Evolutionary conservation across 1,139 yeast genomes (phyloP).

Genomic region (Saccharomycopsis phalli): DNA sequence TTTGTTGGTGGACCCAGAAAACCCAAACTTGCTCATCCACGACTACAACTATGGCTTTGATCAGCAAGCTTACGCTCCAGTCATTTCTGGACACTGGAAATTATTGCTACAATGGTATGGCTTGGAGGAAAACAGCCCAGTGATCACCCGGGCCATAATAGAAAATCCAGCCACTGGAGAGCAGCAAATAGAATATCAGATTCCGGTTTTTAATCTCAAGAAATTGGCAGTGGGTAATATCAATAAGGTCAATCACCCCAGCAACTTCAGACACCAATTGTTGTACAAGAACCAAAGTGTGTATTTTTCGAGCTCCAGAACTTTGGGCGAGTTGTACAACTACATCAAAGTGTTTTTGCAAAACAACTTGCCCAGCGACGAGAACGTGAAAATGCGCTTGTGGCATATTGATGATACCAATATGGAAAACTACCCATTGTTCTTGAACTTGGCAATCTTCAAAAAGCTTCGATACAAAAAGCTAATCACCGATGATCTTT

Average conservation of each 20-base stretch:
- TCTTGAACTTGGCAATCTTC: slow-evolving; percentile 11
- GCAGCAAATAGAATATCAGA: slow-evolving; percentile 43
- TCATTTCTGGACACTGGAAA: slow-evolving; percentile 37
- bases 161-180: slow-evolving; percentile 32
- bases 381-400: slow-evolving; percentile 5
- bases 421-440: slow-evolving; percentile 6
- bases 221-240: slow-evolving; percentile 30
- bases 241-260: slow-evolving; percentile 21
- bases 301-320: slow-evolving; percentile 22
- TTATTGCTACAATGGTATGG: slow-evolving; percentile 49
- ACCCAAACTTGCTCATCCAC: slow-evolving; percentile 22
- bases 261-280: slow-evolving; percentile 15
- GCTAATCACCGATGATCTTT: slow-evolving; percentile 3
- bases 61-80: slow-evolving; percentile 23
- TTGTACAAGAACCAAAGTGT: slow-evolving; percentile 20
- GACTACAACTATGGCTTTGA: slow-evolving; percentile 21
- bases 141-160: slow-evolving; percentile 38
- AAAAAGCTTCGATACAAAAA: slow-evolving; percentile 5
- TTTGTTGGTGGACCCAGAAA: slow-evolving; percentile 27
- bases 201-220: slow-evolving; percentile 45
- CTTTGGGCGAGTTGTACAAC: slow-evolving; percentile 23
- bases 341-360: slow-evolving; percentile 19
- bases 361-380: background rate
- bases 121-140: slow-evolving; percentile 28
- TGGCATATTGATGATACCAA: slow-evolving; percentile 12